Evolutionary conservation across 208 protist genomes (phyloP), one percentile per base, ranked within the genome.

Genomic region (Acanthamoeba divionensis): DNA sequence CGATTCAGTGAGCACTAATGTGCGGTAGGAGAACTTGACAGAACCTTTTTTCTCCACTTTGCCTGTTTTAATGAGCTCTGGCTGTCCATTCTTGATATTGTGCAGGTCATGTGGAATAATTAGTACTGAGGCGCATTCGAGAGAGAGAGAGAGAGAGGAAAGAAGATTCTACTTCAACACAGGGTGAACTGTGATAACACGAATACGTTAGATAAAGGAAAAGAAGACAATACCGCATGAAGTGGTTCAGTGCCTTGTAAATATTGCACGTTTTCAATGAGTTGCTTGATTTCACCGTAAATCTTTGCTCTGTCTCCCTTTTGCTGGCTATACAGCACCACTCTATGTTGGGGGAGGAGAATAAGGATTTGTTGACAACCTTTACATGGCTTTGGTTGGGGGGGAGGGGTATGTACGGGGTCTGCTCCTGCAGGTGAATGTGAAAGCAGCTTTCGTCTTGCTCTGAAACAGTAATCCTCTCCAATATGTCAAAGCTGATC

Each of bases 291-390:
- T 47, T 79, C 67, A 47, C 38, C 55, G 38, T 57, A 41, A 47
- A 79, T 79, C 36, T 62, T 79, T 8, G 38, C 24, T 79, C 67
- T 41, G 67, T 79, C 67, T 12, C 55, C 44, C 41, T 79, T 24
- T 47, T 79, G 67, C 67, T 79, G 67, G 67, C 67, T 79, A 31
- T 79, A 79, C 41, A 79, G 67, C 38, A 79, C 67, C 67, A 79
- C 36, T 47, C 67, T 79, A 83, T 5, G 4, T 13, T 21, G 21
- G n/a, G 4, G 41, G 4, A 55, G 71, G 38, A 57, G 2, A 57
- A 75, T n/a, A 44, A 75, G 33, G 33, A 26, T 38, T 7, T 47
- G 36, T 75, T 18, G 36, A 21, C 10, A 4, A 7, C 24, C 8
- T 3, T 5, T 26, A 50, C 8, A 29, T 21, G n/a, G n/a, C n/a